Conservation (phyloP, 257 asterid species). For the Linderniella brevidens region DNA sequence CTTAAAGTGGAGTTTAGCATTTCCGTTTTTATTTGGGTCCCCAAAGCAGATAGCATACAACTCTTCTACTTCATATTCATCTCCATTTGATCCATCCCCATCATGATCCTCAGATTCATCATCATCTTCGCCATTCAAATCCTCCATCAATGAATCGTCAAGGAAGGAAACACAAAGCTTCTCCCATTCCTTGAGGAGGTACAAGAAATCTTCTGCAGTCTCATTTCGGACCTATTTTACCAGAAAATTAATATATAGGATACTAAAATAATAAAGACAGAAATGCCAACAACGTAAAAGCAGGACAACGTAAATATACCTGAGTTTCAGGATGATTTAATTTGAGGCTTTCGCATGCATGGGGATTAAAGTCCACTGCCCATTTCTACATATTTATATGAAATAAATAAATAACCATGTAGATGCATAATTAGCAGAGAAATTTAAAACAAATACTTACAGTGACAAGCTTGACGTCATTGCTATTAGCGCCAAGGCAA, state of each 20-base stretch:
- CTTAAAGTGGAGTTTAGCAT: conserved; percentile 36
- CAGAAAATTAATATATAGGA: background rate
- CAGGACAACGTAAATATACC: conserved; percentile 21
- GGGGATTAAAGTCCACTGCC: conserved; percentile 59
- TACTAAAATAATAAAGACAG: background rate
- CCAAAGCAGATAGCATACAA: conserved; percentile 44
- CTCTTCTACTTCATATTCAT: conserved; percentile 42
- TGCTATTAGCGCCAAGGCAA: conserved; percentile 53
- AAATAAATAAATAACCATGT: background rate
- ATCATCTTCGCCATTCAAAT: conserved; percentile 7
- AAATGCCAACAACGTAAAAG: background rate
- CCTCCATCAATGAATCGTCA: conserved; percentile 11
- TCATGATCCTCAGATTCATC: conserved; percentile 14
- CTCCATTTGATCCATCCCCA: conserved; percentile 15
- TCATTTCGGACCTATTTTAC: conserved; percentile 46
- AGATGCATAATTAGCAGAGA: background rate
- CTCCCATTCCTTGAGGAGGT: conserved; percentile 54
- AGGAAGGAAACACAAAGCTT: conserved; percentile 31
- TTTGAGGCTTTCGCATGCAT: conserved; percentile 58
- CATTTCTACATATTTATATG: conserved; percentile 38
- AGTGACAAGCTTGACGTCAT: conserved; percentile 53
- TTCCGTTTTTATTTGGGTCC: conserved; percentile 21
- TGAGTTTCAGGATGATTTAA: conserved; percentile 66
- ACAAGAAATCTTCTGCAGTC: conserved; percentile 37
- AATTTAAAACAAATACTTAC: conserved; percentile 27